Evolutionary conservation across 768 basidiomycete species (phyloP), one percentile per base, ranked within the genome.

Genomic region (Termitomyces sp.): DNA sequence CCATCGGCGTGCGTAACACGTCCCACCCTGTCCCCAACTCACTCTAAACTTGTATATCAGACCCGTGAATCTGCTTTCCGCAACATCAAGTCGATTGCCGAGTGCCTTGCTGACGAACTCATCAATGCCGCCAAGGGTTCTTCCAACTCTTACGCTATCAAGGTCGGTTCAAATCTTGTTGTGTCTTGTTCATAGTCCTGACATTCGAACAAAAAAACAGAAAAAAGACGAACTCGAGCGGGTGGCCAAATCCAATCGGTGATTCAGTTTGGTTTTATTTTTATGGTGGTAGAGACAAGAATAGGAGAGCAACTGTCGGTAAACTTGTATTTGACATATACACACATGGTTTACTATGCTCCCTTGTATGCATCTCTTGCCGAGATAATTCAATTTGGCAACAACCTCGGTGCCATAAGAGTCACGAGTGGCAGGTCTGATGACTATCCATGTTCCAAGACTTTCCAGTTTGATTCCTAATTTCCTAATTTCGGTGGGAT

Each of bases 61-160:
- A 97, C 96, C 63, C 97, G 97, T 71, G 97, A 99, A 78, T 98
- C 96, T 47, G 94, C 97, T 54, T 99, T 99, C 94, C 93, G 97
- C 77, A 99, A 99, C 80, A 92, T 98, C 69, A 99, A 99, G 78
- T 97, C 94, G 60, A 90, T 99, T 67, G 94, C 97, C 60, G 96
- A 98, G 80, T 98, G 96, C 78, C 84, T 98, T 54, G 96, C 97
- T 60, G 97, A 98, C 73, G 97, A 99, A 76, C 89, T 98, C 70
- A 98, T 98, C 84, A 99, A 99, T 75, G 97, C 97, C 54, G 97
- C 96, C 64, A 98, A 99, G 82, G 97, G 97, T 63, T 98, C 97
- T 51, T 98, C 95, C 70, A 99, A 99, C 89, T 98, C 96, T 56
- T 99, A 98, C 73, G 96, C 96, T 61, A 99, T 99, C 84, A 98